Evolutionary conservation across 2,329 filamentous ascomycete genomes (phyloP).

Genomic region (Ceratocystis cacaofunesta): DNA sequence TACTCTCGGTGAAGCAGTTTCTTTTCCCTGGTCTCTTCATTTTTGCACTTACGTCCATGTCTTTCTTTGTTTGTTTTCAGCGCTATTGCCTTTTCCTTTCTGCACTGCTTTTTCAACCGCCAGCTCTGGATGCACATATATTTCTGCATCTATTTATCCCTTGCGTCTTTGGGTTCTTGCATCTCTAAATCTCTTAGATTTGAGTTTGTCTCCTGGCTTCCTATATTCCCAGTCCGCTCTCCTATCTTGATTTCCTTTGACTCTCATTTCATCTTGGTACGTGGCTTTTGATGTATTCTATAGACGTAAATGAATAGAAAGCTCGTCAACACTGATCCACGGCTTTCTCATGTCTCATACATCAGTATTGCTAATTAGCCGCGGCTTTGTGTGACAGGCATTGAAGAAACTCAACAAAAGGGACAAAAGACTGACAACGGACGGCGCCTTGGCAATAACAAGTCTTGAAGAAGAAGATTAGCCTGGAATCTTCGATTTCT

Average conservation of each 20-base stretch:
- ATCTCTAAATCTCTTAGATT: not conserved
- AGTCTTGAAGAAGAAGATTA: not conserved
- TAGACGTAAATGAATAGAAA: not conserved
- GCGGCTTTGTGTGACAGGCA: not conserved
- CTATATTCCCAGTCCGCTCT: not conserved
- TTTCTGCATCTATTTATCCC: not conserved
- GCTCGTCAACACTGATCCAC: not conserved
- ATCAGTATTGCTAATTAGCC: not conserved
- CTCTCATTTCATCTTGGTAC: not conserved
- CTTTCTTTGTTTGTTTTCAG: not conserved
- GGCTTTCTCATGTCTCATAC: not conserved
- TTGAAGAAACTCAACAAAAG: not conserved
- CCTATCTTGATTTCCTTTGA: not conserved
- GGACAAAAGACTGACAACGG: not conserved
- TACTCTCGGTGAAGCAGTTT: no score
- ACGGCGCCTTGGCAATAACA: not conserved
- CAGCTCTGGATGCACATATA: not conserved
- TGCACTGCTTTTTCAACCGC: not conserved
- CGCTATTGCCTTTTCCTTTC: not conserved
- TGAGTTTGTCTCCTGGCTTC: not conserved
- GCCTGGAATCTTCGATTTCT: not conserved
- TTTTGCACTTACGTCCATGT: not conserved
- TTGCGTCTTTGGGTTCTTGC: not conserved
- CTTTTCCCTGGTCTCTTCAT: no score
- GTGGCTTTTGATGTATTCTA: not conserved